Conservation (phyloP, 306 rosid genomes). For the Comarum palustre region DNA sequence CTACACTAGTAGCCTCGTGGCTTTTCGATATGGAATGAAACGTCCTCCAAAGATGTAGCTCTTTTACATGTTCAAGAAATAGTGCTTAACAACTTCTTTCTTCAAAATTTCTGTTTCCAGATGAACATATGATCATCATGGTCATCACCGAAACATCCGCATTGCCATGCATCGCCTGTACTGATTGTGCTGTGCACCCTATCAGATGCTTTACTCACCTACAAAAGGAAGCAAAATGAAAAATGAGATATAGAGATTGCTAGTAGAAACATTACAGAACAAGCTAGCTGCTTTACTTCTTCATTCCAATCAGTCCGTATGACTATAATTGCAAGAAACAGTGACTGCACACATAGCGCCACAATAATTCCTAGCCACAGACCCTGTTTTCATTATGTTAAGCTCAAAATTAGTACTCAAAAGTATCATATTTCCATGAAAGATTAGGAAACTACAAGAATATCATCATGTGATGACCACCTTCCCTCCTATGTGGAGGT, state of each 20-base stretch:
- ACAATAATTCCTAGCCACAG: conserved; percentile 31
- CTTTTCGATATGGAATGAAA: background rate
- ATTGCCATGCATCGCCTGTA: background rate
- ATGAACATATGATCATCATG: background rate
- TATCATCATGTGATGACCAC: background rate
- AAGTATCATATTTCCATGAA: background rate
- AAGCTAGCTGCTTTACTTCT: conserved; percentile 18
- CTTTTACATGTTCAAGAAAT: background rate
- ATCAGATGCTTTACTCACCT: conserved; percentile 36
- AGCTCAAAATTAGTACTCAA: background rate
- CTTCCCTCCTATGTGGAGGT: conserved; percentile 37
- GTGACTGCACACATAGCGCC: conserved; percentile 25
- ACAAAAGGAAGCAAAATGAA: conserved; percentile 5
- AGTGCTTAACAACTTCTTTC: background rate
- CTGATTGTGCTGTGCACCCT: conserved; percentile 19
- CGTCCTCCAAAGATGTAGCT: background rate
- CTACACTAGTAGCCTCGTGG: no score
- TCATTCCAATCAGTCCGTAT: conserved; percentile 23
- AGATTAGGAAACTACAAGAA: background rate
- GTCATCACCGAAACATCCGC: background rate
- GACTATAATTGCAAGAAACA: conserved; percentile 15
- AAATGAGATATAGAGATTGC: background rate
- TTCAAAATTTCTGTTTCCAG: background rate
- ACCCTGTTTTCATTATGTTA: conserved; percentile 24
- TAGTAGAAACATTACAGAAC: background rate